Conservation (phyloP, 1,284 basidiomycete species). For the Cutaneotrichosporon cutaneum region DNA sequence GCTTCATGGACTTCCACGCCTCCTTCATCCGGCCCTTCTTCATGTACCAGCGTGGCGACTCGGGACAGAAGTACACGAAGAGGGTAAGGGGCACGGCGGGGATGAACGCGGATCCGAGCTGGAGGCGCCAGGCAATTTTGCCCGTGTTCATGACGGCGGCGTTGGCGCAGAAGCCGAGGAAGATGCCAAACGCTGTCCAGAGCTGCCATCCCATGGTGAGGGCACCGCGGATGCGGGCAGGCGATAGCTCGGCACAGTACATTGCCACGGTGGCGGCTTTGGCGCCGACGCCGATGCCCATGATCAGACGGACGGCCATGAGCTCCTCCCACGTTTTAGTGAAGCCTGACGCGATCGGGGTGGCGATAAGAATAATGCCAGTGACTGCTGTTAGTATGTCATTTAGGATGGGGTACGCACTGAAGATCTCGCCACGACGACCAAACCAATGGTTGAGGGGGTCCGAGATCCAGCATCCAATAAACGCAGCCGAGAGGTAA, state of each 20-base stretch:
- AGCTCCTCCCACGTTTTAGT: conserved; percentile 61
- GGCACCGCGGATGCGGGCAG: conserved; percentile 56
- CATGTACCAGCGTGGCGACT: conserved; percentile 41
- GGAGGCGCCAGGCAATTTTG: conserved; percentile 54
- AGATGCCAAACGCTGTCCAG: conserved; percentile 29
- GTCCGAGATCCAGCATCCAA: conserved; percentile 63
- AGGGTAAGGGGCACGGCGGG: conserved; percentile 43
- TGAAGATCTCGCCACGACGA: conserved; percentile 72
- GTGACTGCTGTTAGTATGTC: background rate
- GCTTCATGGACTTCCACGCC: conserved; percentile 64
- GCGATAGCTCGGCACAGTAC: conserved; percentile 49
- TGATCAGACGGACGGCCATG: conserved; percentile 51
- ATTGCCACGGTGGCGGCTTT: conserved; percentile 57
- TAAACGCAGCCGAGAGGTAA: conserved; percentile 59
- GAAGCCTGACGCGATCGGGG: conserved; percentile 55
- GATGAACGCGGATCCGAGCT: conserved; percentile 53
- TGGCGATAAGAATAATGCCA: conserved; percentile 53
- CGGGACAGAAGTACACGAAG: conserved; percentile 25
- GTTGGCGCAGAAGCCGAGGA: conserved; percentile 29
- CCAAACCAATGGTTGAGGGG: conserved; percentile 70
- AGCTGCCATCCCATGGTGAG: conserved; percentile 55
- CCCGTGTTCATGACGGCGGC: conserved; percentile 25
- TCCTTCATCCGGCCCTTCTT: conserved; percentile 57
- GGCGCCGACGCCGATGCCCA: conserved; percentile 48
- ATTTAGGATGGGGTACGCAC: conserved; percentile 54